phyloP scores from a whole-genome alignment of 164 flowering plant species.

The Berberis vulgaris region DNA sequence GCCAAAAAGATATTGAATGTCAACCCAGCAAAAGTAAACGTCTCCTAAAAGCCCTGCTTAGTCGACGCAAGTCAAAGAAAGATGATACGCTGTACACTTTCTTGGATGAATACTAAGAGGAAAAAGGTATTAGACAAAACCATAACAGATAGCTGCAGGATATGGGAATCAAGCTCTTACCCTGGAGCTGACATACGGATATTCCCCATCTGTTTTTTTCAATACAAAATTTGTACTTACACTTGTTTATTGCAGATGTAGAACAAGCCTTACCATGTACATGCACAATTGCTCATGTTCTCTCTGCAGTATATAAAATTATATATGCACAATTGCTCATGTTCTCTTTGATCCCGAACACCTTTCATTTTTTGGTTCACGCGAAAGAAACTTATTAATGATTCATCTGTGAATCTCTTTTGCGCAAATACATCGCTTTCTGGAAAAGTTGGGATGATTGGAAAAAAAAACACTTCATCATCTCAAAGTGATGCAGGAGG shows the following conservation, averaged over 20 bases:
- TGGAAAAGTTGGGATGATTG: too few species aligned
- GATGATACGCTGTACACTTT: slow-evolving; percentile 56
- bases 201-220: neutral
- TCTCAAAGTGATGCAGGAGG: too few species aligned
- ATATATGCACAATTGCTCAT: neutral
- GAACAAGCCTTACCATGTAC: neutral
- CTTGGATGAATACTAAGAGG: slow-evolving; percentile 61
- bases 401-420: too few species aligned
- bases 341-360: too few species aligned
- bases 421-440: too few species aligned
- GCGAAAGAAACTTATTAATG: too few species aligned
- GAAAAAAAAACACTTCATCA: too few species aligned
- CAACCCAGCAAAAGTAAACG: slow-evolving; percentile 65
- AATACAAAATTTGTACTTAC: neutral
- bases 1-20: slow-evolving; percentile 39
- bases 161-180: neutral
- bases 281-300: neutral
- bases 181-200: neutral
- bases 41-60: slow-evolving; percentile 63
- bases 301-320: neutral
- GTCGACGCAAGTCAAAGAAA: slow-evolving; percentile 70
- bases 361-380: too few species aligned
- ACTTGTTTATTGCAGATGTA: neutral
- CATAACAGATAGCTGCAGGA: neutral
- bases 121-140: neutral